Percentiles rank a stretch among this genome's conserved stretches.
Conservation (phyloP, 2,329 filamentous ascomycete genomes). For the Aspergillus japonicus region DNA sequence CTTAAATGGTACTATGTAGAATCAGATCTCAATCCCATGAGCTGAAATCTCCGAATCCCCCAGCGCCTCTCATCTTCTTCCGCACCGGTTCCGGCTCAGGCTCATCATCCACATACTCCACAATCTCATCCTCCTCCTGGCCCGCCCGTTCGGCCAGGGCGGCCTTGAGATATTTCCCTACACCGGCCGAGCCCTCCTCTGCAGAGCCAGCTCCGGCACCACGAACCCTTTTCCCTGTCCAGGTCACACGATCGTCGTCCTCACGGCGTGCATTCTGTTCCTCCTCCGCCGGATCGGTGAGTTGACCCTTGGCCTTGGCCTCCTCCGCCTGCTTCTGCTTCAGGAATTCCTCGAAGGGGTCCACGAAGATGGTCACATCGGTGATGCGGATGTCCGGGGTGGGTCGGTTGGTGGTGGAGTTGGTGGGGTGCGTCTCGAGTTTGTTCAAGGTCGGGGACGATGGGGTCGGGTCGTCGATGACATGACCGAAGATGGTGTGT, state of each 20-base stretch:
- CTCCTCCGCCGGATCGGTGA: conserved; percentile 21
- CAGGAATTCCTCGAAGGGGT: conserved; percentile 93
- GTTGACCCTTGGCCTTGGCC: conserved; percentile 45
- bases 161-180: conserved; percentile 81
- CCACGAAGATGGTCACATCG: conserved; percentile 81
- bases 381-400: conserved; percentile 75
- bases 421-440: conserved; percentile 75
- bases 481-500: conserved; percentile 91
- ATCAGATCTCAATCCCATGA: conserved; percentile 58
- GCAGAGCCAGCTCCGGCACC: conserved; percentile 63
- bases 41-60: conserved; percentile 94
- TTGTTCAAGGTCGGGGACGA: conserved; percentile 57
- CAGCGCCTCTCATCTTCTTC: conserved; percentile 71
- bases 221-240: conserved; percentile 90
- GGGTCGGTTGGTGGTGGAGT: conserved; percentile 70
- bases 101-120: conserved; percentile 61
- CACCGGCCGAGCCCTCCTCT: conserved; percentile 51
- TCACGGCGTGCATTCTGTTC: conserved; percentile 39
- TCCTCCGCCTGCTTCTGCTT: conserved; percentile 69
- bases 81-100: conserved; percentile 67
- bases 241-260: conserved; percentile 87
- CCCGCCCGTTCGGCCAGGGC: conserved; percentile 43
- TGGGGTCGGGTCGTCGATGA: conserved; percentile 65
- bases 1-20: no score
- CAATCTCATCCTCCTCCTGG: conserved; percentile 56